These are phyloP conservation scores for Eutypella sp. DNA, from an alignment of 2,329 filamentous ascomycete genomes.

Conservation along the genomic window DNA sequence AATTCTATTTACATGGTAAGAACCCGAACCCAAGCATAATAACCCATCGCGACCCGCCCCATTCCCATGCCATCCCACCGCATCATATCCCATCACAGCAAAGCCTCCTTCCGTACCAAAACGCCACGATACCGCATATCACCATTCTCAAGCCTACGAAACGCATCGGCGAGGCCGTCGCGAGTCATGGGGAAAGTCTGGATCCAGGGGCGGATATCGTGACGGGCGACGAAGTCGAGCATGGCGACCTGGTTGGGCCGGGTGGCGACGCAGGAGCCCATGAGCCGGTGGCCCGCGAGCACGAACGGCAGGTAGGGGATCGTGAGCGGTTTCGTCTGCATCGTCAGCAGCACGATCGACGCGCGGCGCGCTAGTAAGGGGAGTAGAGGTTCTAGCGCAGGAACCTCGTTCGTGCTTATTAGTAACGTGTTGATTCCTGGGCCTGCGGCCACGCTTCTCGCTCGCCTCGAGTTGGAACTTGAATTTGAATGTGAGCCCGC, in stretches of 20 bases:
- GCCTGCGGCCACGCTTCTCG: background rate
- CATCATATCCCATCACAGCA: background rate
- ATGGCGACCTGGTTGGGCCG: slow-evolving; percentile 10
- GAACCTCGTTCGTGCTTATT: slow-evolving; percentile 1
- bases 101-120: slow-evolving; percentile 3
- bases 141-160: slow-evolving; percentile 8
- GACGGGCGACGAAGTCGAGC: slow-evolving; percentile 11
- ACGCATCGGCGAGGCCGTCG: slow-evolving; percentile 9
- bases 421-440: slow-evolving; percentile 1
- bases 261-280: slow-evolving; percentile 9
- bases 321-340: slow-evolving; percentile 1
- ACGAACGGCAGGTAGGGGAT: slow-evolving; percentile 2
- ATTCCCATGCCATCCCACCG: background rate
- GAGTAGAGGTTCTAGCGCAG: background rate
- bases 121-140: slow-evolving; percentile 13
- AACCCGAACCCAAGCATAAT: background rate
- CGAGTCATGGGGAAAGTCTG: slow-evolving; percentile 12
- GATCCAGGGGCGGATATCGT: slow-evolving; percentile 10
- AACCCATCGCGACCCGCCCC: background rate
- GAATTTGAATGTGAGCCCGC: background rate
- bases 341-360: slow-evolving; percentile 2
- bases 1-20: no score
- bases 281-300: slow-evolving; percentile 1
- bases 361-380: background rate
- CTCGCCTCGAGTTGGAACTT: background rate